Evolutionary conservation across 2,329 filamentous ascomycete species (phyloP), one percentile per base, ranked within the genome.

Genomic region (Nigrograna mackinnonii): DNA sequence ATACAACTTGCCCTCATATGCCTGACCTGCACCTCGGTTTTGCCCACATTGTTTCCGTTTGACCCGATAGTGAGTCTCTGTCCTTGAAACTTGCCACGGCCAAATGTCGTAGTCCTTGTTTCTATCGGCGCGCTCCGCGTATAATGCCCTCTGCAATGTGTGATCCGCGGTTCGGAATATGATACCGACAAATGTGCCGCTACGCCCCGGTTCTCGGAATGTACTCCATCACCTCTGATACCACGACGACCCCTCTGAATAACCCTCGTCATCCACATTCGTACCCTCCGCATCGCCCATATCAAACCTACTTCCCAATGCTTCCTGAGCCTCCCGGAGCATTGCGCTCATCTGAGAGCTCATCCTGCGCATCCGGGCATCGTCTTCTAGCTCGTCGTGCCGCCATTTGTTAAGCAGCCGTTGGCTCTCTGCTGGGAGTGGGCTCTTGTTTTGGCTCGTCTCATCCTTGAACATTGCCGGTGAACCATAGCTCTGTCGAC

Each of bases 281-380:
- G 22, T 62, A 55, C 41, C 37, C 31, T 43, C 46, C 9, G 55
- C 47, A 28, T 57, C 51, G 30, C 74, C 69, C 13, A 70, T 50
- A 21, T 71, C 66, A 20, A 73, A 58, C 44, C 70, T 75, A 16
- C 68, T 73, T 5, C 74, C 91, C 14, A 99, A 71, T 2, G 94
- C 94, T 66, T 94, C 87, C 55, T 86, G 86, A 1, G 91, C 94
- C 68, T 97, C 86, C 2, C 85, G 79, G 41, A 99, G 95, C 87
- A 99, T 90, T 22, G 85, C 87, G 60, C 87, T 82, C 35, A 97
- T 73, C 55, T 87, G 83, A 35, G 82, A 78, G 62, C 94, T 95
- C 68, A 97, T 84, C 19, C 86, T 82, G 36, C 83, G 84, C 55
- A 97, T 86, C 39, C 86, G 84, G 32, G 85, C 82, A 55, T 97